Evolutionary conservation across 1,284 basidiomycete genomes (phyloP).

Genomic region (Cryptococcus hybrid): DNA sequence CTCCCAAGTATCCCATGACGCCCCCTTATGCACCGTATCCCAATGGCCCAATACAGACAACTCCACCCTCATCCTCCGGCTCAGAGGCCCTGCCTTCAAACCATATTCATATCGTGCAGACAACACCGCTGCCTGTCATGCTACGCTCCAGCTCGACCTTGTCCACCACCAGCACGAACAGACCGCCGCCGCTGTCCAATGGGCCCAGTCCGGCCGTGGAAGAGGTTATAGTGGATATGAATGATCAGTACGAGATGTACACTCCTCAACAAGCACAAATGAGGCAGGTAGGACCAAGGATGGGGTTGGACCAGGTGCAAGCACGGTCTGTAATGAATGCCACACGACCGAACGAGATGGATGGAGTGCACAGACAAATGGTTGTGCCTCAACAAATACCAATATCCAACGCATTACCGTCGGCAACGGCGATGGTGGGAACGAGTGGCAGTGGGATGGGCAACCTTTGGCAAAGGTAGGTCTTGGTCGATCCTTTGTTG

Average conservation of each 20-base stretch:
- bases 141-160: constrained; percentile 8
- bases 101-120: constrained; percentile 13
- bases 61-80: not conserved
- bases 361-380: too few relatives aligned
- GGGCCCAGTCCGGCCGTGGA: constrained; percentile 10
- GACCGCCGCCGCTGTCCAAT: constrained; percentile 8
- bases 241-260: not conserved
- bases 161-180: constrained; percentile 4
- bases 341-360: too few relatives aligned
- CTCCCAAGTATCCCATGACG: not conserved
- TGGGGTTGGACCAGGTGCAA: too few relatives aligned
- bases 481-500: constrained; percentile 1
- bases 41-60: not conserved
- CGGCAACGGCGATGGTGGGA: too few relatives aligned
- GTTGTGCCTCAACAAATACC: too few relatives aligned
- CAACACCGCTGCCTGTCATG: constrained; percentile 2
- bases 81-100: constrained; percentile 4
- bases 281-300: not conserved
- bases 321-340: too few relatives aligned
- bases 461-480: constrained; percentile 2
- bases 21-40: not conserved
- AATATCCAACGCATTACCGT: too few relatives aligned
- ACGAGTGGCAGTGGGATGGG: too few relatives aligned
- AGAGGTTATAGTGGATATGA: constrained; percentile 5
- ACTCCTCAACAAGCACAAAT: not conserved